Conservation (phyloP, 805 yeast genomes). For the Nakazawaea siamensis region DNA sequence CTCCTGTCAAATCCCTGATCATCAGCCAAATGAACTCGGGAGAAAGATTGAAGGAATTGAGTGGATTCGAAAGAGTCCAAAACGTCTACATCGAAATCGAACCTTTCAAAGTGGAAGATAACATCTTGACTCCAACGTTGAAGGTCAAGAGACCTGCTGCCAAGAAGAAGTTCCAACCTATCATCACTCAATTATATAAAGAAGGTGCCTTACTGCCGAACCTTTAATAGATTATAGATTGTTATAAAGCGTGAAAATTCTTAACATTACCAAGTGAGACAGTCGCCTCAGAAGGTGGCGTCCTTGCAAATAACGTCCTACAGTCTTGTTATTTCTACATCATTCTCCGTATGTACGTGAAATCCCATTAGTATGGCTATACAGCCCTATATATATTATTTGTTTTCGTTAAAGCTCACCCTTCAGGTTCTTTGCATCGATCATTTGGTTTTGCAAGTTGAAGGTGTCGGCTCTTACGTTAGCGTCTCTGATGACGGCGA, state of each 20-base stretch:
- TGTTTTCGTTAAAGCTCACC: too few species aligned
- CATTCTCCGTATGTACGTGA: too few species aligned
- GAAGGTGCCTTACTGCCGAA: too few species aligned
- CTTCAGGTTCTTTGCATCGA: constrained; percentile 22
- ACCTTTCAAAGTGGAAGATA: constrained; percentile 54
- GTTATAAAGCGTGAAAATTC: too few species aligned
- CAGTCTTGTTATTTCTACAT: too few species aligned
- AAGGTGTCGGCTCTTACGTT: constrained; percentile 50
- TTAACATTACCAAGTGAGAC: too few species aligned
- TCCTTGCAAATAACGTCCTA: too few species aligned
- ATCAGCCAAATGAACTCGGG: constrained; percentile 29
- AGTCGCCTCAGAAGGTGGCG: too few species aligned
- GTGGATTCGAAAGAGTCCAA: constrained; percentile 58
- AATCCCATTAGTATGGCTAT: too few species aligned
- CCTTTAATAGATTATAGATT: too few species aligned
- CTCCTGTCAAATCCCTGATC: constrained; percentile 21
- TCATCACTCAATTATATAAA: constrained; percentile 10
- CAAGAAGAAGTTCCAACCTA: constrained; percentile 2
- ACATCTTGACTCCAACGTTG: constrained; percentile 60
- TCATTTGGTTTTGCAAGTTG: constrained; percentile 37
- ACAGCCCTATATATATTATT: too few species aligned
- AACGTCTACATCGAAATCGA: constrained; percentile 46
- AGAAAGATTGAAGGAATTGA: constrained; percentile 28
- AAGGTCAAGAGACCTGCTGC: constrained; percentile 29
- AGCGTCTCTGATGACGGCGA: constrained; percentile 67